Base-by-base conservation (phyloP, 2,329 filamentous ascomycete genomes). In the Cytospora leucostoma region DNA sequence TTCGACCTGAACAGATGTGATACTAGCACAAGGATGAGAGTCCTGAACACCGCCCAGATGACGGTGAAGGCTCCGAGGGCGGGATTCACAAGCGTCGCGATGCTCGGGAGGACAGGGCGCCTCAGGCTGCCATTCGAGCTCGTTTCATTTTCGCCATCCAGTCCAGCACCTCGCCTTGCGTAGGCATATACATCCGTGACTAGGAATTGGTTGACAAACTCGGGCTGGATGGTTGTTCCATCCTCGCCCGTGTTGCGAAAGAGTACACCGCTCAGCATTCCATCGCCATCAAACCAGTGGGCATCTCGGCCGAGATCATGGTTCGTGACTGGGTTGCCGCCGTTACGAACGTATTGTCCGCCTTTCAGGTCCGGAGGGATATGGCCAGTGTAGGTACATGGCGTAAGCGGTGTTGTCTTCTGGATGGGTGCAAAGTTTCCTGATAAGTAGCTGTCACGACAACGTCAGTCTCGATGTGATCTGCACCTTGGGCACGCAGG, bases 221-320 rank as follows among this genome's bases (percentile, higher is more conserved):
- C 79, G 0, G 88, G 87, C 63, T 78, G 72, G 1, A 88, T 79
- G 2, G 73, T 67, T 0, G 70, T 67, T 3, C 73, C 73, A 3
- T 78, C 73, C 4, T 79, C 73, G 3, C 74, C 74, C 2, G 34
- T 59, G 8, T 77, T 78, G 34, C 77, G 77, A 71, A 89, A 91
- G 19, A 79, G 78, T 0, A 91, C 87, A 1, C 88, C 88, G 35
- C 84, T 84, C 12, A 91, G 82, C 88, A 91, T 91, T 5, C 88
- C 89, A 71, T 91, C 88, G 37, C 89, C 88, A 68, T 91, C 89
- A 66, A 91, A 91, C 88, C 88, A 91, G 71, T 91, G 88, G 10
- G 85, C 82, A 70, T 89, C 86, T 66, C 86, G 80, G 47, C 81
- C 82, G 3, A 85, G 72, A 60, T 88, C 83, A 27, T 83, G 77